Base-by-base conservation (phyloP, 305 asterid genomes). In the Petunia hybrid region DNA sequence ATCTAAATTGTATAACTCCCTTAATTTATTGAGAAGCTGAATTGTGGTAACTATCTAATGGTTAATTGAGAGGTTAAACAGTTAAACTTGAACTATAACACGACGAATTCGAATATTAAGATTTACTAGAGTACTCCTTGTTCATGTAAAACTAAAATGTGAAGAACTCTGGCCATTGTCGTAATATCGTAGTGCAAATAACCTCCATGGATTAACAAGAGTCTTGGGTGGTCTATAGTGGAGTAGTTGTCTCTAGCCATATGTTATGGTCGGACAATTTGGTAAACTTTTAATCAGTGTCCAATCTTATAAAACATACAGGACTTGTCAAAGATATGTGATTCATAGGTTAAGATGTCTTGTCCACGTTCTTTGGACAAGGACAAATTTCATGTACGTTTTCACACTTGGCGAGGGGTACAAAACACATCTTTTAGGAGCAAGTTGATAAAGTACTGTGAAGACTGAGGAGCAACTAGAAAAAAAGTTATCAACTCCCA, bases 231-330 rank as follows among this genome's bases (percentile, higher is more conserved):
- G 59, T 14, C n/a, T 57, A 22, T 22, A 22, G 31, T 22, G 31
- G 31, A 22, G 31, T 22, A 57, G 35, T 57, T 57, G 62, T 57
- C 2, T 70, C 31, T 45, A 45, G 14, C 76, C 22, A 45, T 36
- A 69, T 43, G n/a, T 45, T 45, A 70, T 64, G 36, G 46, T 64
- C 46, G 45, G 46, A 64, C 22, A 64, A 64, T 22, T 65, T 46
- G 77, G 77, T 70, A 70, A 70, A 45, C 77, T 5, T 45, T 9
- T 42, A 42, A 8, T 68, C 75, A 42, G 75, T 8, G 40, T 45
- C 59, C 41, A 43, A 69, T 69, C 77, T 10, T 22, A 4, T 69
- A 22, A 69, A 16, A 46, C 59, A 22, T 56, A 2, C 6, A 46
- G 6, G 9, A 71, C 45, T 71, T 71, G 61, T 46, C 61, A 71